Percentiles rank a stretch among this genome's conserved stretches.
Conservation (phyloP, 2,329 filamentous ascomycete species). For the Colletotrichum agaves region DNA sequence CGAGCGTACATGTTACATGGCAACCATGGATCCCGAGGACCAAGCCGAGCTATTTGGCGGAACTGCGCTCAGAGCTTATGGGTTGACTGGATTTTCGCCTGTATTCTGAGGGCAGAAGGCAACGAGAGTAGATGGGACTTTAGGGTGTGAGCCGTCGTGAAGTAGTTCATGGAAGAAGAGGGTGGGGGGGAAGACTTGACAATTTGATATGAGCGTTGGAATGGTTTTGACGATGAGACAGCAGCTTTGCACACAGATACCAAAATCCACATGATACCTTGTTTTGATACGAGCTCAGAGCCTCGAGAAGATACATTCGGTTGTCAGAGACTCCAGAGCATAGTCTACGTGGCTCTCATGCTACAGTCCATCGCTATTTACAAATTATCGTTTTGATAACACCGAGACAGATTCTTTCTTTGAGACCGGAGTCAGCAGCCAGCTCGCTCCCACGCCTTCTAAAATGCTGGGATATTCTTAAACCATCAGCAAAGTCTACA, state of each 20-base stretch:
- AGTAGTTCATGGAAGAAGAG: not conserved
- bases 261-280: constrained; percentile 29
- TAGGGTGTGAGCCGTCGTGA: not conserved
- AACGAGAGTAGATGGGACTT: not conserved
- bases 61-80: constrained; percentile 79
- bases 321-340: too few relatives aligned
- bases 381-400: too few relatives aligned
- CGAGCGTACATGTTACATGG: constrained; percentile 72
- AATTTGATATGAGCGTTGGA: constrained; percentile 12
- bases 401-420: too few relatives aligned
- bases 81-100: constrained; percentile 35
- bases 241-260: constrained; percentile 30
- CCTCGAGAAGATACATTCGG: too few relatives aligned
- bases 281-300: not conserved
- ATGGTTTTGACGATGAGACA: constrained; percentile 16
- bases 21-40: constrained; percentile 68
- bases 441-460: too few relatives aligned
- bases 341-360: too few relatives aligned
- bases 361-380: too few relatives aligned
- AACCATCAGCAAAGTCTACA: too few relatives aligned
- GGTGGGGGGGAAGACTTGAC: not conserved
- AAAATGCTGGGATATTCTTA: too few relatives aligned
- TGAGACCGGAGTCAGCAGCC: too few relatives aligned
- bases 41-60: constrained; percentile 76
- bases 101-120: not conserved